Percentiles rank a stretch among this genome's conserved stretches.
Conservation (phyloP, 768 basidiomycete genomes). For the Leccinum uliginosum region DNA sequence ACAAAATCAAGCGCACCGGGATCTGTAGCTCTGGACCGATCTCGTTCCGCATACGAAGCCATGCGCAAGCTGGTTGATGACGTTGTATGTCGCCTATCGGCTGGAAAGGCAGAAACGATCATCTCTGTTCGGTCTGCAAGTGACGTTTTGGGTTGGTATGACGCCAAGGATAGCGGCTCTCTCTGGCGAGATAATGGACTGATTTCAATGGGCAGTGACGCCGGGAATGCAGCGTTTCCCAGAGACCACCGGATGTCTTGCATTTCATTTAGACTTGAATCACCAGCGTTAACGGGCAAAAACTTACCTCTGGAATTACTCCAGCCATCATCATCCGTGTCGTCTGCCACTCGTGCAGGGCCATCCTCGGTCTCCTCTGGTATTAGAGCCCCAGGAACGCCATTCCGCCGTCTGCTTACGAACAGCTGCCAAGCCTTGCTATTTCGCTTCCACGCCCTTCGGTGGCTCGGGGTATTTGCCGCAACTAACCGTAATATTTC, state of each 20-base stretch:
- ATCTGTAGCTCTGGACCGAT: conserved; percentile 58
- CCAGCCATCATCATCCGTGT: conserved; percentile 22
- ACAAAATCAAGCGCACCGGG: conserved; percentile 66
- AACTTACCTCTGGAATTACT: conserved; percentile 26
- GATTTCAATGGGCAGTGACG: conserved; percentile 66
- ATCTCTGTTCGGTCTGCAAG: conserved; percentile 36
- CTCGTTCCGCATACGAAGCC: conserved; percentile 65
- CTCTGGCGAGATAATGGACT: conserved; percentile 32
- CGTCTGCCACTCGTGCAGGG: conserved; percentile 7
- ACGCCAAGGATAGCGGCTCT: conserved; percentile 46
- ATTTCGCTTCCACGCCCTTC: conserved; percentile 63
- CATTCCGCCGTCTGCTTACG: conserved; percentile 34
- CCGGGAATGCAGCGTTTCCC: conserved; percentile 36
- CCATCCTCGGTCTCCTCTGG: conserved; percentile 35
- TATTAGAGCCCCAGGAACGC: conserved; percentile 29
- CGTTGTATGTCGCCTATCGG: conserved; percentile 9
- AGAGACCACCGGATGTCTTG: conserved; percentile 26
- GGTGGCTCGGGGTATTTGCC: conserved; percentile 65
- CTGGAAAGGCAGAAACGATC: conserved; percentile 28
- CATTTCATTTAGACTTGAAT: conserved; percentile 6
- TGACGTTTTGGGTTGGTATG: conserved; percentile 52
- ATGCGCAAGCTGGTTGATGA: conserved; percentile 53
- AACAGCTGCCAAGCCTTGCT: conserved; percentile 64
- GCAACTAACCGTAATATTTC: conserved; percentile 62
- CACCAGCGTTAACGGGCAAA: neutral